phyloP scores from a whole-genome alignment of 331 rosid genomes.

The Ulmus americana region DNA sequence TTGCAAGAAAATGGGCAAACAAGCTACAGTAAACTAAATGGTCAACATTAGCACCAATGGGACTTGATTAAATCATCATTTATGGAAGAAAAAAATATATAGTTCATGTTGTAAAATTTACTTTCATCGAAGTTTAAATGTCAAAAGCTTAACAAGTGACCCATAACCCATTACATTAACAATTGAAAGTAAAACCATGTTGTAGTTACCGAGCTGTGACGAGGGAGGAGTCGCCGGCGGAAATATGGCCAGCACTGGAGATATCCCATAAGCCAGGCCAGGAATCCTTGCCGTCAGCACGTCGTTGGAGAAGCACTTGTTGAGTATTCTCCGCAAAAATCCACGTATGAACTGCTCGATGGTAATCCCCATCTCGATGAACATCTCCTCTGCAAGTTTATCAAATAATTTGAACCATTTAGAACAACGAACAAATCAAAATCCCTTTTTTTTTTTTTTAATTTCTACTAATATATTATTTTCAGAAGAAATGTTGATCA shows the following conservation, averaged over 20 bases:
- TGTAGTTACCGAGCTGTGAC: constrained; percentile 54
- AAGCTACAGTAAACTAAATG: background rate
- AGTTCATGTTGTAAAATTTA: too few relatives aligned
- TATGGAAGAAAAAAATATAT: too few relatives aligned
- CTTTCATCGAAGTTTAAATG: background rate
- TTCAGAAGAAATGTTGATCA: background rate
- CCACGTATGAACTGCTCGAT: constrained; percentile 86
- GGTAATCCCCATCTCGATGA: constrained; percentile 94
- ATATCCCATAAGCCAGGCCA: constrained; percentile 89
- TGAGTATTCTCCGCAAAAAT: constrained; percentile 74
- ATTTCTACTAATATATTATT: background rate
- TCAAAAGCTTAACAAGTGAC: background rate
- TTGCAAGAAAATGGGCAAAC: too few relatives aligned
- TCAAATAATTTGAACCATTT: background rate
- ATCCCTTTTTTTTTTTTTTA: background rate
- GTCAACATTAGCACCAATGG: background rate
- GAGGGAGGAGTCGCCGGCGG: constrained; percentile 76
- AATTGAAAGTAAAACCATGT: background rate
- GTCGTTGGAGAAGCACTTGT: constrained; percentile 69
- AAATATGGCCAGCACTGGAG: constrained; percentile 87
- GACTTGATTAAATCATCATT: background rate
- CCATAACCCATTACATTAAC: background rate
- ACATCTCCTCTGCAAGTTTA: constrained; percentile 45
- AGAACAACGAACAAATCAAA: background rate
- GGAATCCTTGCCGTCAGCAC: constrained; percentile 70